Evolutionary conservation across 306 rosid genomes (phyloP), one percentile per base, ranked within the genome.

Genomic region (Trifolium repens): DNA sequence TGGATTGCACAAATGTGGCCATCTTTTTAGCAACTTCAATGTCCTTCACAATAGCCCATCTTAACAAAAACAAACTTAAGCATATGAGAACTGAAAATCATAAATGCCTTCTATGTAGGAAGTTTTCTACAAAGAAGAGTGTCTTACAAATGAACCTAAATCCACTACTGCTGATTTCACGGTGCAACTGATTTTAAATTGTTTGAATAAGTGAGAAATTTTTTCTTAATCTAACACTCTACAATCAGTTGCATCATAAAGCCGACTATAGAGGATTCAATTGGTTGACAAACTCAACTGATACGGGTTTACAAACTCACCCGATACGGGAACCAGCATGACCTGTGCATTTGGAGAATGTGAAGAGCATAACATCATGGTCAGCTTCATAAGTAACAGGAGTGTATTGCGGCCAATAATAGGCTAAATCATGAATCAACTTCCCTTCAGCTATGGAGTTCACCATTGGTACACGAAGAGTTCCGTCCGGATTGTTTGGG

Each of bases 321-420:
- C 97, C 98, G 8, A 93, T 82, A 8, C 97, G 92, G 3, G 97
- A 93, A 42, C 96, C 97, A 24, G 97, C 98, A 79, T 91, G 97
- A 1, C 98, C 98, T 0, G 96, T 91, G 87, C 96, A 85, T 67
- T 93, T 93, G 73, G 98, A 93, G 69, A 87, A 87, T 16, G 98
- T 93, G 80, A 93, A 91, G 72, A 79, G 76, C 96, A 89, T 89
- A 19, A 93, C 19, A 72, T 93, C 92, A 66, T 88, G 75, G 17
- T 87, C 86, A 34, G 86, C 88, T 2, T 82, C 46, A 65, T 79
- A 77, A 71, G 88, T 85, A 13, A 93, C 89, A 71, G 97, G 82
- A 9, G 91, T 89, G 82, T 84, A 93, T 0, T 93, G 98, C 2
- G 97, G 98, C 96, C 97, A 93, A 53, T 89, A 91, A 74, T 93